Percentiles rank a stretch among this genome's conserved stretches.
These are phyloP conservation scores for Apophysomyces variabilis DNA, from an alignment of 371 early-diverging fungal species.

Conservation along the genomic window DNA sequence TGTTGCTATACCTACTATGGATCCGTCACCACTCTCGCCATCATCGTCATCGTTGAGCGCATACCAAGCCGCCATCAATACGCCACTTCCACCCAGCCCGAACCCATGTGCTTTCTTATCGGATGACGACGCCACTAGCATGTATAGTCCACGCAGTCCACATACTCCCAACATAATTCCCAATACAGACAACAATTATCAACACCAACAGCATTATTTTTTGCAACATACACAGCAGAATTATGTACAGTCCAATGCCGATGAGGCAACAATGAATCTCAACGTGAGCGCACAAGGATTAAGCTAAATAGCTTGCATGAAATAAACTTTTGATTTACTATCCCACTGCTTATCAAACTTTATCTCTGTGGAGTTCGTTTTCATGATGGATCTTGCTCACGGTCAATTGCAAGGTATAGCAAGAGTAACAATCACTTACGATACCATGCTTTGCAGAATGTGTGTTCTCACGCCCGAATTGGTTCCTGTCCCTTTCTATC, in stretches of 20 bases:
- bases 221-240: slow-evolving; percentile 3
- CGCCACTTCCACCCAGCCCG: slow-evolving; percentile 30
- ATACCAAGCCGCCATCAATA: slow-evolving; percentile 23
- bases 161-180: slow-evolving; percentile 19
- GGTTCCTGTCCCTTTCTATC: too few species aligned
- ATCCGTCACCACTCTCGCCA: slow-evolving; percentile 17
- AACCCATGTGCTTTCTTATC: slow-evolving; percentile 26
- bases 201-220: slow-evolving; percentile 7
- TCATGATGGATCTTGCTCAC: too few species aligned
- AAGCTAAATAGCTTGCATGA: not conserved
- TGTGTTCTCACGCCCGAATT: too few species aligned
- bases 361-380: too few species aligned
- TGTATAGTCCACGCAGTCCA: slow-evolving; percentile 27
- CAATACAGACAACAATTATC: not conserved
- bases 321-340: not conserved
- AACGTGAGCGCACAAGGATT: not conserved
- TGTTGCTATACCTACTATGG: slow-evolving; percentile 8
- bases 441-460: too few species aligned
- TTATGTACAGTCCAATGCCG: slow-evolving; percentile 1
- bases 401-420: too few species aligned
- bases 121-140: slow-evolving; percentile 24
- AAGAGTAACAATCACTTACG: too few species aligned
- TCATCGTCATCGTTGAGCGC: slow-evolving; percentile 17
- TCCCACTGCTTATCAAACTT: too few species aligned
- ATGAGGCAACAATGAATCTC: not conserved